Percentiles rank a stretch among this genome's conserved stretches.
Evolutionary conservation across 2,329 filamentous ascomycete genomes (phyloP).

Genomic region (Periglandula ipomoeae): DNA sequence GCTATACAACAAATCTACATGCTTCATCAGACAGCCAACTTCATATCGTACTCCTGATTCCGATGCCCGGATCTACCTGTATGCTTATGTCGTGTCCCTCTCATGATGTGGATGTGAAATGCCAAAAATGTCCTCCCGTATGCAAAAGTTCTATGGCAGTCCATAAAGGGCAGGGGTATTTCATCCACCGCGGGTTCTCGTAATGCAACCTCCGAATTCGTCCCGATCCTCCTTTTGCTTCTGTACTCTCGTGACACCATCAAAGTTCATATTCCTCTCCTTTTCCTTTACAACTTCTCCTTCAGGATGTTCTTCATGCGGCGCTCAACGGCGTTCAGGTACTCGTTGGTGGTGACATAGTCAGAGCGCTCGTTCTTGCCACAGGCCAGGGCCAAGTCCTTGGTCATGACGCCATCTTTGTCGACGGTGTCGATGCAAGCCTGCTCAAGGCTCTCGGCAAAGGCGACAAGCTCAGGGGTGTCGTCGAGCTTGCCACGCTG

Average conservation of each 20-base stretch:
- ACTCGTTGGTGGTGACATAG: slow-evolving; percentile 88
- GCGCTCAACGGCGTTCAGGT: slow-evolving; percentile 86
- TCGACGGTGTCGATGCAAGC: slow-evolving; percentile 94
- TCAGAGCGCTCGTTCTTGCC: slow-evolving; percentile 76
- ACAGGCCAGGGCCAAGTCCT: slow-evolving; percentile 92
- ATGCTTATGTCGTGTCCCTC: not conserved
- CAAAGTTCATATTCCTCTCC: too few species aligned
- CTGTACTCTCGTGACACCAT: not conserved
- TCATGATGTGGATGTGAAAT: not conserved
- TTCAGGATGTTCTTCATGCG: slow-evolving; percentile 73
- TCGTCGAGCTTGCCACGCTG: slow-evolving; percentile 90
- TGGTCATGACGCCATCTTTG: slow-evolving; percentile 94
- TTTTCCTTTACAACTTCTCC: slow-evolving; percentile 60
- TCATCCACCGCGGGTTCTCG: not conserved
- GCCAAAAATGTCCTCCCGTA: not conserved
- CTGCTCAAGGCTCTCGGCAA: slow-evolving; percentile 84
- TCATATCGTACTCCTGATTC: not conserved
- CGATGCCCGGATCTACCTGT: not conserved
- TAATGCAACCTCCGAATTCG: not conserved
- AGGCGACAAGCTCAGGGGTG: slow-evolving; percentile 85
- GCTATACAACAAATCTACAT: not conserved
- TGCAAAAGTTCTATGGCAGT: not conserved
- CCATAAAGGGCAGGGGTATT: not conserved
- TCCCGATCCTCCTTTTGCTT: not conserved
- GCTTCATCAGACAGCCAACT: not conserved